Percentiles rank a stretch among this genome's conserved stretches.
Conservation (phyloP, 441 rosid species). For the Mallotus repandus region DNA sequence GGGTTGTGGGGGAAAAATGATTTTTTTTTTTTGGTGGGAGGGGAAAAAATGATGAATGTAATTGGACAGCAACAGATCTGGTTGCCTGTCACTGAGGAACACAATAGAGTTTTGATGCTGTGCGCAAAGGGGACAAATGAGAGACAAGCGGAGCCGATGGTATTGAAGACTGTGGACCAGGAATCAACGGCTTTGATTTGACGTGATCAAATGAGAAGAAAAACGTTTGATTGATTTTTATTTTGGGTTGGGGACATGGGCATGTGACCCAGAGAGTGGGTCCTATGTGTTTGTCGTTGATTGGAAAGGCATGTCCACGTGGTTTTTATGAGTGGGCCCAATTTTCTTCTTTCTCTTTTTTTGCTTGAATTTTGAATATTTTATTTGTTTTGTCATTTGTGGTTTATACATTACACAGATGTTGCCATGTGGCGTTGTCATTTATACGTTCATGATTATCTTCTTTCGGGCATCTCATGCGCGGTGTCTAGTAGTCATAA, state of each 20-base stretch:
- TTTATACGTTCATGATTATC: too few species aligned
- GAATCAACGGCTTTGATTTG: conserved; percentile 34
- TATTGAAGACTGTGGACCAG: conserved; percentile 37
- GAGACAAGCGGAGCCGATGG: conserved; percentile 45
- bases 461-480: too few species aligned
- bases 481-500: too few species aligned
- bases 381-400: too few species aligned
- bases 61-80: conserved; percentile 35
- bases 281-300: conserved; percentile 35
- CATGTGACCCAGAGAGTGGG: conserved; percentile 32
- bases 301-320: conserved; percentile 33
- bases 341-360: background rate
- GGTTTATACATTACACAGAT: too few species aligned
- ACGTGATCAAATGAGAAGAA: background rate
- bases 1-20: too few species aligned
- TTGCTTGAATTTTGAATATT: too few species aligned
- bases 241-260: conserved; percentile 9
- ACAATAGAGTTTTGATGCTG: conserved; percentile 35
- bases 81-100: conserved; percentile 41
- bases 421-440: too few species aligned
- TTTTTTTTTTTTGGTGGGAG: too few species aligned
- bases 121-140: conserved; percentile 38
- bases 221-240: conserved; percentile 28
- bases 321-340: conserved; percentile 29
- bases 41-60: background rate